Evolutionary conservation across 768 basidiomycete genomes (phyloP).

Genomic region (Mrakia blollopis): DNA sequence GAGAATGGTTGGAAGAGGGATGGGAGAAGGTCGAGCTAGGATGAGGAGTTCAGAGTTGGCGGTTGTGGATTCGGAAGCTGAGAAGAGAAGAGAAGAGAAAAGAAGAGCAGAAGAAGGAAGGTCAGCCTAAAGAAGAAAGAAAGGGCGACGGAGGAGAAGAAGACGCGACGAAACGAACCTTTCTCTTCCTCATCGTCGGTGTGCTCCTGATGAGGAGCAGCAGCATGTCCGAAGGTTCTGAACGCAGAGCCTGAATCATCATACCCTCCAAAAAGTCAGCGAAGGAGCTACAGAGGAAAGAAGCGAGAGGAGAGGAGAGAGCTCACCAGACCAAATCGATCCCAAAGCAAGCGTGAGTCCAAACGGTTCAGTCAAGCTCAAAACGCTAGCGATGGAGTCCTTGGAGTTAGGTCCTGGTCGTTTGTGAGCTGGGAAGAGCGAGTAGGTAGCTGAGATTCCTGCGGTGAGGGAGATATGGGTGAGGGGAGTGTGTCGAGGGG

Average conservation of each 20-base stretch:
- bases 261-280: not conserved
- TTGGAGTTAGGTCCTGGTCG: constrained; percentile 54
- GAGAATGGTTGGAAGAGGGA: constrained; percentile 7
- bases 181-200: not conserved
- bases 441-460: constrained; percentile 73
- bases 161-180: not conserved
- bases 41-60: not conserved
- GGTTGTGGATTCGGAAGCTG: not conserved
- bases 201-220: not conserved
- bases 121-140: not conserved
- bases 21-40: not conserved
- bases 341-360: constrained; percentile 76
- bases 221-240: constrained; percentile 35
- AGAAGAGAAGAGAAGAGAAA: not conserved
- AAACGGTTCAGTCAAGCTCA: constrained; percentile 67
- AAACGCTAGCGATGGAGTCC: constrained; percentile 72
- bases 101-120: not conserved
- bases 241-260: constrained; percentile 37
- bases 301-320: not conserved
- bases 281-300: not conserved
- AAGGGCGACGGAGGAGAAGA: no score
- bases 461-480: constrained; percentile 64
- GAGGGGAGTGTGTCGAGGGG: constrained; percentile 8
- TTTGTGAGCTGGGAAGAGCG: constrained; percentile 67
- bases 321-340: constrained; percentile 50